Evolutionary conservation across 306 rosid species (phyloP), one percentile per base, ranked within the genome.

Genomic region (Lotus japonicus): DNA sequence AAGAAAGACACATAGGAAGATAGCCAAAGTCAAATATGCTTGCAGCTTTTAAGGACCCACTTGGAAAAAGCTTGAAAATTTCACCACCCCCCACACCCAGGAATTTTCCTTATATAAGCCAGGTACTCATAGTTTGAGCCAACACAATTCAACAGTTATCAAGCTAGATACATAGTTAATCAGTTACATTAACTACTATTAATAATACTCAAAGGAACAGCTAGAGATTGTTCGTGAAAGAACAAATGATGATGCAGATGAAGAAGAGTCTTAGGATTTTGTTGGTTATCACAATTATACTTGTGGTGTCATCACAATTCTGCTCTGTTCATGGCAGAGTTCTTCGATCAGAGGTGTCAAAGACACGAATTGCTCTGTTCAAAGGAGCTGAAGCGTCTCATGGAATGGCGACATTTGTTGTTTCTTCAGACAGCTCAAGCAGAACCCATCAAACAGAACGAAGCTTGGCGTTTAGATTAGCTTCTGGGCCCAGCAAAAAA

Each of bases 401-500:
- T 3, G 87, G 83, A 58, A 72, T 83, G 81, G 55, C 74, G 2
- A 68, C 56, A 5, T 79, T 80, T 56, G 57, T 31, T 11, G 88
- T 83, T 81, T 67, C 87, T 83, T 74, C 89, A 1, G 66, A 79
- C 42, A 83, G 76, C 78, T 60, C 76, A 12, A 83, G 50, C 67
- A 58, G 7, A 31, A 31, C 48, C 63, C 84, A 45, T 59, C 64
- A 58, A 71, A 79, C 73, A 9, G 52, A 62, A 23, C 69, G 84
- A 69, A 85, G 84, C 74, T 75, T 92, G 86, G 63, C 66, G 0
- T 80, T 64, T 55, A 72, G 62, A 59, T 70, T 90, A 53, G 68
- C 87, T 54, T 92, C 96, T 23, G 97, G 98, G 17, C 95, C 97
- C 0, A 92, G 97, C 78, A 80, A 78, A 66, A 85, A 50, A 43